A percentile compares a stretch with the other conserved stretches of the same genome.
Conservation (phyloP, 768 basidiomycete species). For the Pseudohyphozyma bogoriensis region DNA sequence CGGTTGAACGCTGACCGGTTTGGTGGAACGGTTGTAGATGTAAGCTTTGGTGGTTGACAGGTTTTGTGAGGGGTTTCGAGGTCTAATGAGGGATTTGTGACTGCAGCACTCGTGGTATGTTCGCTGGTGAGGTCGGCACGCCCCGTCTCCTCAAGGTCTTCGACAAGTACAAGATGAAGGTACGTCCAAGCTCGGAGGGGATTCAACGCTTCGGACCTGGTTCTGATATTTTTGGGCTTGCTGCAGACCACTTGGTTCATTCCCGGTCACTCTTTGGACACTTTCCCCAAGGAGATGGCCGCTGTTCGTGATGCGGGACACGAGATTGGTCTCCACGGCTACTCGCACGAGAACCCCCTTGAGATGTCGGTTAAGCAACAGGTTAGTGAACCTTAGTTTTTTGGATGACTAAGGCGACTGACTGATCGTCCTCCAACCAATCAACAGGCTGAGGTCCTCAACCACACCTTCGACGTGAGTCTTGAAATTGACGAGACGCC, state of each 20-base stretch:
- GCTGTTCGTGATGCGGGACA: constrained; percentile 62
- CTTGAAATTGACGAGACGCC: background rate
- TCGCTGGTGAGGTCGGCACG: constrained; percentile 63
- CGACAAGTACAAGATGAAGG: constrained; percentile 56
- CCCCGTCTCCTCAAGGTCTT: constrained; percentile 62
- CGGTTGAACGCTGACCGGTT: too few relatives aligned
- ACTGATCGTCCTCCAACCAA: too few relatives aligned
- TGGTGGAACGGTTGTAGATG: too few relatives aligned
- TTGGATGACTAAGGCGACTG: too few relatives aligned
- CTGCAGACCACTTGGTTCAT: constrained; percentile 13
- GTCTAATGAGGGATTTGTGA: too few relatives aligned
- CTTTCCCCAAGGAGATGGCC: constrained; percentile 60
- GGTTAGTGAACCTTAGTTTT: too few relatives aligned
- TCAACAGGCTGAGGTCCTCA: constrained; percentile 62
- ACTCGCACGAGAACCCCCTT: constrained; percentile 63
- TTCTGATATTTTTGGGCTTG: background rate
- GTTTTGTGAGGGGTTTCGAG: too few relatives aligned
- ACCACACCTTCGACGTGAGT: constrained; percentile 1
- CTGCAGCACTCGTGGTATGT: constrained; percentile 62
- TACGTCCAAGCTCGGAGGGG: constrained; percentile 26
- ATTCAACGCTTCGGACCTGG: background rate
- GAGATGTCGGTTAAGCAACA: constrained; percentile 53
- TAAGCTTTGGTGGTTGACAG: too few relatives aligned
- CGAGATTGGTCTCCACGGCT: constrained; percentile 47
- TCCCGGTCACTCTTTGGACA: constrained; percentile 60